Base-by-base conservation (phyloP, 1,284 basidiomycete genomes). In the Abortiporus biennis region DNA sequence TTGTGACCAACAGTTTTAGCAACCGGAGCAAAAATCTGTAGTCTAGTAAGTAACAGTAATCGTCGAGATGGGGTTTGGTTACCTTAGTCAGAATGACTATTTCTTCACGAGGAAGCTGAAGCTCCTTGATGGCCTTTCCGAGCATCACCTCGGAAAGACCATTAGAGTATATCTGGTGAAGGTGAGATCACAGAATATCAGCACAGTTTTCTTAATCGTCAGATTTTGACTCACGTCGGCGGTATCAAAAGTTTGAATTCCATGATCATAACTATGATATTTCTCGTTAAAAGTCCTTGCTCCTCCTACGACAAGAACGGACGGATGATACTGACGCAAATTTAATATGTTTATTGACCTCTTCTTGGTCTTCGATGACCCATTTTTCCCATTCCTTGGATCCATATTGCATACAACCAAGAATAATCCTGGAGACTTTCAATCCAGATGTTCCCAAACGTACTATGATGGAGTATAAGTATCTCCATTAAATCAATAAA, bases 41-140 rank as follows among this genome's bases (percentile, higher is more conserved):
- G 3, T n/a, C n/a, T n/a, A n/a, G n/a, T n/a, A 36, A 8, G 21
- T 11, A 33, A 17, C 43, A 21, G 27, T n/a, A n/a, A n/a, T n/a
- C n/a, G n/a, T n/a, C n/a, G n/a, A n/a, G n/a, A n/a, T n/a, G n/a
- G n/a, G 15, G 31, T 24, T 12, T 42, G 40, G 48, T 45, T 16
- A 78, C 79, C 66, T 91, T 90, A 25, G 85, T 88, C 67, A 90
- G 69, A 23, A 90, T 74, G 12, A 90, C 85, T 19, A 90, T 77
- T 51, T 84, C 79, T 17, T 82, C 79, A 6, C 89, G 75, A 13
- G 84, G 84, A 13, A 92, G 68, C 21, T 80, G 63, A 47, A 78
- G 69, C 49, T 82, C 54, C 53, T 83, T 85, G 63, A 93, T 83
- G 1, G 85, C 89, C 50, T 84, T 83, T 4, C 90, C 88, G 27